Evolutionary conservation across 2,329 filamentous ascomycete genomes (phyloP).

Genomic region (Dryadomyces sulphureus): DNA sequence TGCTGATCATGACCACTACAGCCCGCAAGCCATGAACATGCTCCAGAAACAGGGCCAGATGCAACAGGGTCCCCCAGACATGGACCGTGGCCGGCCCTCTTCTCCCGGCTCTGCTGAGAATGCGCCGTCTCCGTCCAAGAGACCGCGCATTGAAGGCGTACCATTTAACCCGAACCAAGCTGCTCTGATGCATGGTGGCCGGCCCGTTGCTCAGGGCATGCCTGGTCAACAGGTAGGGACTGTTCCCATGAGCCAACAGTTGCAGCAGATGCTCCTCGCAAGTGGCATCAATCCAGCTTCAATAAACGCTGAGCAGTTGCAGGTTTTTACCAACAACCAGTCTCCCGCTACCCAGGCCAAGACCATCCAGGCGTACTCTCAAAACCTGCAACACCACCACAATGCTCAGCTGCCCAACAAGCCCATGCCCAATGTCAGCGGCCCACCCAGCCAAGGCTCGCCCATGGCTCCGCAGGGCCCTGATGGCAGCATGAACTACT

Average conservation of each 20-base stretch:
- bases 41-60: conserved; percentile 57
- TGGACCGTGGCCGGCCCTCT: conserved; percentile 70
- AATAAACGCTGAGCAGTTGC: conserved; percentile 65
- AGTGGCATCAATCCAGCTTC: conserved; percentile 63
- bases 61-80: conserved; percentile 74
- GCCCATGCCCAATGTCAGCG: conserved; percentile 58
- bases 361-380: conserved; percentile 75
- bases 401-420: conserved; percentile 68
- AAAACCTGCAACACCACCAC: conserved; percentile 71
- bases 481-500: conserved; percentile 50
- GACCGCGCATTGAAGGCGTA: conserved; percentile 64
- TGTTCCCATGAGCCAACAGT: conserved; percentile 31
- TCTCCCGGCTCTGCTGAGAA: conserved; percentile 77
- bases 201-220: conserved; percentile 53
- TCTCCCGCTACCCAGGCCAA: conserved; percentile 56
- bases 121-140: conserved; percentile 82
- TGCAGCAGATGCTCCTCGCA: conserved; percentile 46
- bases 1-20: conserved; percentile 16
- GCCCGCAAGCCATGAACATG: conserved; percentile 56
- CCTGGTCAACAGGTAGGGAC: conserved; percentile 52
- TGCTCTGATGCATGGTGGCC: conserved; percentile 60
- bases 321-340: conserved; percentile 38
- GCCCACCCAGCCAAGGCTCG: conserved; percentile 63
- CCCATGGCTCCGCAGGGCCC: conserved; percentile 67
- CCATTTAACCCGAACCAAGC: conserved; percentile 58